Percentiles rank a stretch among this genome's conserved stretches.
These are phyloP conservation scores for Sabuloglossum arenarium DNA, from an alignment of 495 filamentous ascomycete genomes.

Conservation along the genomic window DNA sequence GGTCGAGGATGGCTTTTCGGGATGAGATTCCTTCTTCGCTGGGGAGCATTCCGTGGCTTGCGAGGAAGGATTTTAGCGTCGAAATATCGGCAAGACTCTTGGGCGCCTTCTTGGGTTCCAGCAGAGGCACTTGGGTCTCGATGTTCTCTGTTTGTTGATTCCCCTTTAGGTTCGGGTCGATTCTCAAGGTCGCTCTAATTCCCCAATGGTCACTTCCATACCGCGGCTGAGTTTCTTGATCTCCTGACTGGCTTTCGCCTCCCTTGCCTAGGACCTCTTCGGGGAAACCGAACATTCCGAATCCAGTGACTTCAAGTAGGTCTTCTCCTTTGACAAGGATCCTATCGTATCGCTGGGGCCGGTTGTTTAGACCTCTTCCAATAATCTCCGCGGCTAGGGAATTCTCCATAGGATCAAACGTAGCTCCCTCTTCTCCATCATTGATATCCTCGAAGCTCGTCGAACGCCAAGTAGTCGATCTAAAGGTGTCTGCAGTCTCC, in stretches of 20 bases:
- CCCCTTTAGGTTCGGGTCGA: slow-evolving; percentile 1
- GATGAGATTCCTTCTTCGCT: slow-evolving; percentile 18
- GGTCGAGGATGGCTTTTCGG: slow-evolving; percentile 21
- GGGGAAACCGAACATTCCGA: slow-evolving; percentile 28
- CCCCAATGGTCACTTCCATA: slow-evolving; percentile 38
- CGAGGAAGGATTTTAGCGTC: not conserved
- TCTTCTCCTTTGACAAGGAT: slow-evolving; percentile 25
- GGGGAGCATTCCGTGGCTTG: slow-evolving; percentile 18
- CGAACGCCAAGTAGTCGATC: not conserved
- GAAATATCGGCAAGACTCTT: not conserved
- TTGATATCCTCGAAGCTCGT: slow-evolving; percentile 8
- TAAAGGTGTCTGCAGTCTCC: slow-evolving; percentile 8
- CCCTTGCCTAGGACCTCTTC: not conserved
- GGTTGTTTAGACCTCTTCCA: slow-evolving; percentile 18
- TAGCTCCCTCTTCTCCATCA: slow-evolving; percentile 33
- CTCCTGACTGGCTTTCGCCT: slow-evolving; percentile 3
- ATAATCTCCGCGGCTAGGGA: slow-evolving; percentile 24
- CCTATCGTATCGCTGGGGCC: slow-evolving; percentile 38
- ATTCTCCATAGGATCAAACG: slow-evolving; percentile 32
- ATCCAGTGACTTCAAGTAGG: slow-evolving; percentile 16
- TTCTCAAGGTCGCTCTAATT: slow-evolving; percentile 22
- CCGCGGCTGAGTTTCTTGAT: slow-evolving; percentile 1
- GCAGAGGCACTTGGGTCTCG: not conserved
- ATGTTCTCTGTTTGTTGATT: slow-evolving; percentile 6
- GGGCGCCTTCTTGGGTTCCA: not conserved